phyloP scores from a whole-genome alignment of 1,139 yeast species.

The Arxiozyma bovina region DNA sequence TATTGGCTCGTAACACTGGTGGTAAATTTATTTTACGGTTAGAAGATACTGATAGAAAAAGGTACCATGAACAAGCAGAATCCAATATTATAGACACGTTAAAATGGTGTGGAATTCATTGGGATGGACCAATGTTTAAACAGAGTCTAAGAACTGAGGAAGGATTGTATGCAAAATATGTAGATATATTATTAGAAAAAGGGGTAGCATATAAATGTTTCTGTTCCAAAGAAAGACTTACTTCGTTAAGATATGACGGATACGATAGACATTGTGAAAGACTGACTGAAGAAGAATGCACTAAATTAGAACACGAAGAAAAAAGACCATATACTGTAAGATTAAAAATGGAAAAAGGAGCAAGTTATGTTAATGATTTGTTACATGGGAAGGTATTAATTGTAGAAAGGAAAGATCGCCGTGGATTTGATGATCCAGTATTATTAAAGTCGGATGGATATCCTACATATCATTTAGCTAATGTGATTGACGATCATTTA shows the following conservation, averaged over 20 bases:
- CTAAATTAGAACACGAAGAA: constrained; percentile 29
- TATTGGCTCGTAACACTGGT: constrained; percentile 67
- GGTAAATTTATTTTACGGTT: constrained; percentile 76
- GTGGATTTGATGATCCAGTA: constrained; percentile 78
- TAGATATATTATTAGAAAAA: constrained; percentile 44
- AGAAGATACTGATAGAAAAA: constrained; percentile 84
- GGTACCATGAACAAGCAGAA: constrained; percentile 78
- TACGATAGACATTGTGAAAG: constrained; percentile 75
- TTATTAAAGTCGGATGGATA: constrained; percentile 82
- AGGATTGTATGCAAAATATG: constrained; percentile 52
- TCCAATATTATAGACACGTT: constrained; percentile 65
- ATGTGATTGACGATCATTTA: constrained; percentile 86
- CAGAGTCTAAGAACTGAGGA: constrained; percentile 64
- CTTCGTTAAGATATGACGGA: constrained; percentile 61
- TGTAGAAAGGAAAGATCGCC: constrained; percentile 60
- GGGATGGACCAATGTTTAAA: constrained; percentile 82
- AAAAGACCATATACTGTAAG: constrained; percentile 40
- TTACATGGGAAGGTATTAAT: constrained; percentile 68
- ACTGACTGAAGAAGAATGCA: constrained; percentile 37
- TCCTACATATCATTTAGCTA: constrained; percentile 96
- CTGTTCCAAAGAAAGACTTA: constrained; percentile 75
- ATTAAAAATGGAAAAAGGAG: constrained; percentile 59
- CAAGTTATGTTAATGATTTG: constrained; percentile 60
- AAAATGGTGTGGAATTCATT: constrained; percentile 62
- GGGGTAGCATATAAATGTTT: constrained; percentile 82